Evolutionary conservation across 805 yeast species (phyloP), one percentile per base, ranked within the genome.

Genomic region (Metschnikowia corniflorae): DNA sequence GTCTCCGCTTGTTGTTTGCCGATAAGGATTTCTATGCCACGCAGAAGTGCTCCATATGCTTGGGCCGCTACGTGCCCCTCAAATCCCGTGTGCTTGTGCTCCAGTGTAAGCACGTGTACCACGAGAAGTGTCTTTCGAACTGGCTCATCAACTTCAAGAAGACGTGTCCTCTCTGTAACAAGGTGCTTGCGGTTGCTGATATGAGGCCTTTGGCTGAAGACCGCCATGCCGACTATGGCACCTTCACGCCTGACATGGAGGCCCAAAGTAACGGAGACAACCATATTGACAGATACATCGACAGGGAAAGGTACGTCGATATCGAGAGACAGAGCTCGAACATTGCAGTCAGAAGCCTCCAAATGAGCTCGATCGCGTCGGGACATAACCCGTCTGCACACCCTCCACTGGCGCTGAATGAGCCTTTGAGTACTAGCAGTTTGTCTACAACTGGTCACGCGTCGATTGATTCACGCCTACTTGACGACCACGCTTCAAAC

Each of bases 21-120:
- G 33, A 26, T 12, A 31, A 35, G 18, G 47, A 48, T 29, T 48
- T 21, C 27, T 49, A 35, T 27, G 32, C 42, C 4, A 57, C 78
- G 1, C 73, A 63, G 43, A 78, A 75, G 53, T 79, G 85, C 50
- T 73, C 77, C 16, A 77, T 79, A 16, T 79, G 85, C 47, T 63
- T 79, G 27, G 82, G 73, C 30, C 70, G 65, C 43, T 78, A 72
- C 47, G 56, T 60, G 8, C 70, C 71, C 12, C 67, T 75, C 21
- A 61, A 58, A 37, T 63, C 75, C 16, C 60, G 63, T 31, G 76
- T 79, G 14, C 62, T 78, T 58, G 61, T 70, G 16, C 61, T 79
- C 32, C 78, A 77, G 6, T 79, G 85, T 51, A 71, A 73, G 34
- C 85, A 79, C 53, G 75, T 77, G 43, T 79, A 70, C 57, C 85